Base-by-base conservation (phyloP, 139 green algal genomes). In the Marvania coccoides region DNA sequence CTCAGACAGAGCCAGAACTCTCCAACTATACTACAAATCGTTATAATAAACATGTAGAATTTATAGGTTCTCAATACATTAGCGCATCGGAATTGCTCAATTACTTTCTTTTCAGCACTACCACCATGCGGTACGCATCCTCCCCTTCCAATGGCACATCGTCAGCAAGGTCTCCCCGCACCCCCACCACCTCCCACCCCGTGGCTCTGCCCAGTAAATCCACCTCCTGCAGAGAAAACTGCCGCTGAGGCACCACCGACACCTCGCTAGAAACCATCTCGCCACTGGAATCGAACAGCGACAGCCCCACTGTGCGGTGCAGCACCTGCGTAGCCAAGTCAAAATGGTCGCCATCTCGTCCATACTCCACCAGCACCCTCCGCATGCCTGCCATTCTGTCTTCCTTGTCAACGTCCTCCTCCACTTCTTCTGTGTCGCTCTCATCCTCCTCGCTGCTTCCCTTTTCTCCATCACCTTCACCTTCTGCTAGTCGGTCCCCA, bases 311-410 rank as follows among this genome's bases (percentile, higher is more conserved):
- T 8, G 71, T 77, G 38, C 71, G 61, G 13, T 77, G 46, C 35
- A 77, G 56, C 14, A 77, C 34, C 62, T 77, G 71, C 6, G 36
- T n/a, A 26, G 38, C 53, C 26, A 47, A 5, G 48, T 77, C 63
- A 69, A 77, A 77, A 7, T 37, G 8, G 63, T 77, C 71, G 1
- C 71, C 71, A 12, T 77, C 71, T 2, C 71, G 47, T 26, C 71
- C 71, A 61, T 67, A 77, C 56, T 77, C 71, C 34, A 77, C 71
- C 63, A 77, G 38, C 45, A 77, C 71, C 9, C 47, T 53, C 34
- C 42, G 42, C 42, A 51, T 51, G 19, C 42, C 42, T 51, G 19
- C 42, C 19, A 19, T 19, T 51, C 19, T 51, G 19, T 19, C 42
- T 51, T 51, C 19, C 42, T 51, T 51, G 42, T 51, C 19, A n/a